Percentiles rank a stretch among this genome's conserved stretches.
Conservation (phyloP, 768 basidiomycete genomes). For the Rhodosporidiobolus sp. region DNA sequence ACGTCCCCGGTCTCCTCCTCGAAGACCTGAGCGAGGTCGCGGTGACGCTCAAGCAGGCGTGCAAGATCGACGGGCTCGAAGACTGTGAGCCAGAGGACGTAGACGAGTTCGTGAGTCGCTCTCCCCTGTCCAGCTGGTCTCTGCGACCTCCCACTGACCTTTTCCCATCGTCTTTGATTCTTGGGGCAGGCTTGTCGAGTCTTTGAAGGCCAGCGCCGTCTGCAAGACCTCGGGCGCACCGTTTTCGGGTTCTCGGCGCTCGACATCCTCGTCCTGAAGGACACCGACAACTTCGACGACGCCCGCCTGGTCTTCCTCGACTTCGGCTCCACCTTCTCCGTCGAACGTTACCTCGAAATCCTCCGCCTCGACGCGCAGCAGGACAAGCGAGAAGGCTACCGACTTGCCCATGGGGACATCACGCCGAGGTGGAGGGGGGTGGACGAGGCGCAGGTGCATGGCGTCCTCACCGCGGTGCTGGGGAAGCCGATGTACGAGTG, state of each 20-base stretch:
- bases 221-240: neutral
- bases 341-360: no score
- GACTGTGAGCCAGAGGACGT: neutral
- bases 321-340: neutral
- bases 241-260: neutral
- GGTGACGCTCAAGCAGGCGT: neutral
- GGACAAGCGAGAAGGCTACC: no score
- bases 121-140: neutral
- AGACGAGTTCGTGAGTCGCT: neutral
- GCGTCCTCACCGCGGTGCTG: no score
- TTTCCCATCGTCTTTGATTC: neutral
- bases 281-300: neutral
- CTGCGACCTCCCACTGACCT: neutral
- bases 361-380: no score
- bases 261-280: neutral
- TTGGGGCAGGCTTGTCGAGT: neutral
- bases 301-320: neutral
- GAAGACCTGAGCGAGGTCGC: neutral
- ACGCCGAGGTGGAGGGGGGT: no score
- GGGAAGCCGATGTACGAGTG: no score
- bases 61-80: neutral
- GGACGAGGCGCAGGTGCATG: no score
- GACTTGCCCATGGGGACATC: no score
- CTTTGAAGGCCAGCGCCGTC: neutral
- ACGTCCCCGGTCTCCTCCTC: neutral